Evolutionary conservation across 2,329 filamentous ascomycete genomes (phyloP).

Genomic region (Cladosporium phlei): DNA sequence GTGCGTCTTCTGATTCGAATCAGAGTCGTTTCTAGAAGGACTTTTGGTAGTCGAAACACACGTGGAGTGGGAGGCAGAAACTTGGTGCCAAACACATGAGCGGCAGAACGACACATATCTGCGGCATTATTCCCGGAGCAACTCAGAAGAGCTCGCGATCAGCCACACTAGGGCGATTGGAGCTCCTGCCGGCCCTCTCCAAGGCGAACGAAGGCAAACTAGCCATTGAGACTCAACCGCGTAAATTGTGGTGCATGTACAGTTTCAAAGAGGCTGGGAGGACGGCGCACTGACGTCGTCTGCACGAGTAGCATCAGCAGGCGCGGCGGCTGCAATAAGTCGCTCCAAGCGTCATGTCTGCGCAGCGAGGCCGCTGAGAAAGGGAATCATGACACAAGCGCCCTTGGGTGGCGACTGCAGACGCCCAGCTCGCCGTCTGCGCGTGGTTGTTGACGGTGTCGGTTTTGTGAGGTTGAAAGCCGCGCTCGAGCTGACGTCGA

Average conservation of each 20-base stretch:
- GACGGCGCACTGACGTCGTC: slow-evolving; percentile 13
- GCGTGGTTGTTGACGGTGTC: not conserved
- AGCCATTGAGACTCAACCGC: slow-evolving; percentile 12
- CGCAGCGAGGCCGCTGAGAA: slow-evolving; percentile 4
- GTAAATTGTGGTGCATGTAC: slow-evolving; percentile 17
- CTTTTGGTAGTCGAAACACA: not conserved
- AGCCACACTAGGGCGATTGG: slow-evolving; percentile 2
- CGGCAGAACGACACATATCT: slow-evolving; percentile 6
- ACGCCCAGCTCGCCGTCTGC: not conserved
- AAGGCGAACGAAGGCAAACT: slow-evolving; percentile 4
- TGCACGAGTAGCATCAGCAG: slow-evolving; percentile 14
- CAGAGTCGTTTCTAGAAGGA: slow-evolving; percentile 4
- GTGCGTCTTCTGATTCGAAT: slow-evolving; percentile 5
- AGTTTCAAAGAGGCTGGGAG: slow-evolving; percentile 18
- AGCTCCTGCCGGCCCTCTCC: slow-evolving; percentile 2
- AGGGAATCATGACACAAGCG: slow-evolving; percentile 1
- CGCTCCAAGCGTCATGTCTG: slow-evolving; percentile 4
- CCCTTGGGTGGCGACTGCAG: not conserved
- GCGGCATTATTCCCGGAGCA: slow-evolving; percentile 4
- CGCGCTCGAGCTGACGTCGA: slow-evolving; percentile 24
- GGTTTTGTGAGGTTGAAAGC: not conserved
- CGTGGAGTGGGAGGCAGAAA: not conserved
- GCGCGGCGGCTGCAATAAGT: slow-evolving; percentile 12
- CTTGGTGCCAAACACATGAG: slow-evolving; percentile 1
- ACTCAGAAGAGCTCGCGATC: slow-evolving; percentile 7